Conservation (phyloP, 1,139 yeast species). For the Hansenula lynferdii region DNA sequence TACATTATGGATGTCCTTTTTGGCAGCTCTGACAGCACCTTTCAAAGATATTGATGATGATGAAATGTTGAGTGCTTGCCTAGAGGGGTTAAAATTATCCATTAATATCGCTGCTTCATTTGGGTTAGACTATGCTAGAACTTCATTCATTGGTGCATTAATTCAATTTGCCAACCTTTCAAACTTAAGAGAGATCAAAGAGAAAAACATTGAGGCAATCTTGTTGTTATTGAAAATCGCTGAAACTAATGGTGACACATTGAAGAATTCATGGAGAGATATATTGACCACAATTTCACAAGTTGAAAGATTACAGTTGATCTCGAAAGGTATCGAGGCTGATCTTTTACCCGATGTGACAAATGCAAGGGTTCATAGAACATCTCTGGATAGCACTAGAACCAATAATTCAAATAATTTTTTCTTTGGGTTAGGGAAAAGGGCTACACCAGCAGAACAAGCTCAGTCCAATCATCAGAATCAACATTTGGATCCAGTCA, state of each 20-base stretch:
- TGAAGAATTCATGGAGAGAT: slow-evolving; percentile 79
- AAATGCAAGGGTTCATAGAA: slow-evolving; percentile 56
- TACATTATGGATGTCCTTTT: slow-evolving; percentile 92
- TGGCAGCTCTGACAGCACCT: slow-evolving; percentile 93
- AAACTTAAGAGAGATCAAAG: slow-evolving; percentile 72
- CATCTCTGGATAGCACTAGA: slow-evolving; percentile 49
- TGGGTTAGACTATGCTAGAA: slow-evolving; percentile 78
- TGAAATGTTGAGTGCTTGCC: slow-evolving; percentile 63
- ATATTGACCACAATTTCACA: slow-evolving; percentile 81
- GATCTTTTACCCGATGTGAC: slow-evolving; percentile 83
- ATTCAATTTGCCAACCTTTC: slow-evolving; percentile 81
- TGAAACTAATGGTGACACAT: slow-evolving; percentile 66
- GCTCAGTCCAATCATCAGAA: slow-evolving; percentile 47
- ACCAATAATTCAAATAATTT: slow-evolving; percentile 30
- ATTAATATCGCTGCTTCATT: slow-evolving; percentile 82
- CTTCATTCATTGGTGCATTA: slow-evolving; percentile 85
- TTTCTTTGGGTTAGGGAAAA: slow-evolving; percentile 34
- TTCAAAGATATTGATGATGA: slow-evolving; percentile 84
- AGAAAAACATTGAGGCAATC: slow-evolving; percentile 80
- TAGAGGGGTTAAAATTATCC: slow-evolving; percentile 83
- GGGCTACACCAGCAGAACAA: slow-evolving; percentile 40
- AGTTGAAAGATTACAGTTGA: slow-evolving; percentile 82
- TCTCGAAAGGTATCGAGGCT: slow-evolving; percentile 86
- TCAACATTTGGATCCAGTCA: slow-evolving; percentile 46
- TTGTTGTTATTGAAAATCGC: slow-evolving; percentile 73